These are phyloP conservation scores for Lepidium sativum DNA, from an alignment of 345 rosid species.

Conservation along the genomic window DNA sequence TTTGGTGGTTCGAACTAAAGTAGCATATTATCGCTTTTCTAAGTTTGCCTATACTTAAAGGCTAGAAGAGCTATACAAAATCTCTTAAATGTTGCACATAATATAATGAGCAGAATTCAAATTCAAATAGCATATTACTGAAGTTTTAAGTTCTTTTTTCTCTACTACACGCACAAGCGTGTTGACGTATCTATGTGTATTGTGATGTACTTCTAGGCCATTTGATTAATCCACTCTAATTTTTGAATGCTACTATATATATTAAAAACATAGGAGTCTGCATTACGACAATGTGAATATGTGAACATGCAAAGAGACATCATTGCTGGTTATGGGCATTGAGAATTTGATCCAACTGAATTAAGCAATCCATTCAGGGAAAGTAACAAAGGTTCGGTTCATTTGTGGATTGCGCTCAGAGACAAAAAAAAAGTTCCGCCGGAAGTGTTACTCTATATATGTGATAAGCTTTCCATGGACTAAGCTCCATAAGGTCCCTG, in stretches of 20 bases:
- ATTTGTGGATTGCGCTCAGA: conserved; percentile 62
- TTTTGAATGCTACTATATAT: background rate
- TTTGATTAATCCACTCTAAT: background rate
- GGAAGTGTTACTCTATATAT: conserved; percentile 34
- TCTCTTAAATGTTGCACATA: no score
- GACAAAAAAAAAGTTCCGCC: conserved; percentile 55
- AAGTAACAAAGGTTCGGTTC: conserved; percentile 39
- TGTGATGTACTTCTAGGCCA: no score
- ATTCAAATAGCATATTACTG: no score
- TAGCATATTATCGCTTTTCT: no score
- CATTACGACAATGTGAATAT: conserved; percentile 53
- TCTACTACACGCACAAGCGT: no score
- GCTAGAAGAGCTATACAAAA: no score
- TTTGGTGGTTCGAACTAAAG: no score
- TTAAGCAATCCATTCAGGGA: conserved; percentile 50
- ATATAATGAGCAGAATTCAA: no score
- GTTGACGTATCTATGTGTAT: no score
- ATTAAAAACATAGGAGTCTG: conserved; percentile 31
- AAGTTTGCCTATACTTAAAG: no score
- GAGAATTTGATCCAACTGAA: conserved; percentile 74
- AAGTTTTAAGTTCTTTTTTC: no score
- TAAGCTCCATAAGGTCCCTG: conserved; percentile 53
- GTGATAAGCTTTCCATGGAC: conserved; percentile 67
- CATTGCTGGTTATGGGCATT: conserved; percentile 40
- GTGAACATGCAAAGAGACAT: conserved; percentile 54